Evolutionary conservation across 2,329 filamentous ascomycete species (phyloP).

Genomic region (Cercospora sp.): DNA sequence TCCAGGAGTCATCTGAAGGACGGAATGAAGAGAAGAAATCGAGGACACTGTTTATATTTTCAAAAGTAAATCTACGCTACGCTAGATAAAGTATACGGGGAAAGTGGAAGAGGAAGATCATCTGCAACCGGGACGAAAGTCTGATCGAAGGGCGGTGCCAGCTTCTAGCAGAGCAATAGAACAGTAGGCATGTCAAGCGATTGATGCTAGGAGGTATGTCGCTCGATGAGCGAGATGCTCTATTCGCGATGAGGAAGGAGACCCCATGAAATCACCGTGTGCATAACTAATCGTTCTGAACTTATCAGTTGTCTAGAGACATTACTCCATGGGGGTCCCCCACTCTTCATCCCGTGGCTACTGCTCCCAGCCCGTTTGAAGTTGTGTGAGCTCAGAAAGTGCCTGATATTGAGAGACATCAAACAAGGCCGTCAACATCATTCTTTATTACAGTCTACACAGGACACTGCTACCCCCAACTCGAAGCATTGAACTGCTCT

Average conservation of each 20-base stretch:
- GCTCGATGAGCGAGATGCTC: not conserved
- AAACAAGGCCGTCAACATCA: not conserved
- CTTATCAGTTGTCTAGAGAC: not conserved
- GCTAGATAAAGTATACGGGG: not conserved
- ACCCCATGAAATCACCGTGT: not conserved
- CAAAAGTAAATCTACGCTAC: not conserved
- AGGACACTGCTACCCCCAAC: not conserved
- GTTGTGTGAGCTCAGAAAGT: not conserved
- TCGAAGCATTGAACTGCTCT: too few species aligned
- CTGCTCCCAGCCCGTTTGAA: not conserved
- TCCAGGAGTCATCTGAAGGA: conserved; percentile 68
- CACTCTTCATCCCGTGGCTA: not conserved
- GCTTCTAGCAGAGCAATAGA: not conserved
- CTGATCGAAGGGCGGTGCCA: not conserved
- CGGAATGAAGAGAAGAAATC: not conserved
- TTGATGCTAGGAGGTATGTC: not conserved
- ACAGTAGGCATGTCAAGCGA: not conserved
- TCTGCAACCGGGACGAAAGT: not conserved
- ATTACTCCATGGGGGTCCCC: fast-evolving
- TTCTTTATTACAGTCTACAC: not conserved
- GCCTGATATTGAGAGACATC: not conserved
- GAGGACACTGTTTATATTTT: not conserved
- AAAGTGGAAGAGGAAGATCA: not conserved
- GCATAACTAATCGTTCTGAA: not conserved
- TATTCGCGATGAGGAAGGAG: not conserved